Evolutionary conservation across 306 rosid species (phyloP).

Genomic region (Lathyrus aphaca): DNA sequence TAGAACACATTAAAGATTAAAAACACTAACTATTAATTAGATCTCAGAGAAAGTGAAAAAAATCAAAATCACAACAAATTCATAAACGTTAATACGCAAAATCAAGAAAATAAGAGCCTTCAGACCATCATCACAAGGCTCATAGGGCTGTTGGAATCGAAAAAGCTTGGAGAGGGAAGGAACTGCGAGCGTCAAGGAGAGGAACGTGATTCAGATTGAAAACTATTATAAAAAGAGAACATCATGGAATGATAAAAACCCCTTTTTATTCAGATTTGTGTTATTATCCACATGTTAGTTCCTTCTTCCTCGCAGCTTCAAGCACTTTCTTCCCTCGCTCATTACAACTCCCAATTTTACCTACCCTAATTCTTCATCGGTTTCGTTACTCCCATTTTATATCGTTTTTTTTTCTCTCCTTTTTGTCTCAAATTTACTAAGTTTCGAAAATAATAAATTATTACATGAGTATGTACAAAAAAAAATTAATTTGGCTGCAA

Average conservation of each 20-base stretch:
- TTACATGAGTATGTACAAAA: no score
- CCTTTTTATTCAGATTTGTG: slow-evolving; percentile 29
- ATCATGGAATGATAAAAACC: slow-evolving; percentile 33
- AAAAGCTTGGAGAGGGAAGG: neutral
- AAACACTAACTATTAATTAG: no score
- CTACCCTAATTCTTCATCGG: slow-evolving; percentile 1
- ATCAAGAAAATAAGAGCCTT: slow-evolving; percentile 15
- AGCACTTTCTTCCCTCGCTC: neutral
- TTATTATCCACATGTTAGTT: slow-evolving; percentile 33
- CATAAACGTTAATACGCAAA: neutral
- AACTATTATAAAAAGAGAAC: slow-evolving; percentile 35
- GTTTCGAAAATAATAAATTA: no score
- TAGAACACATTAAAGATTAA: no score
- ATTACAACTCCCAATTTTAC: neutral
- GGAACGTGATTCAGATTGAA: slow-evolving; percentile 44
- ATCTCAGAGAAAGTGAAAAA: neutral
- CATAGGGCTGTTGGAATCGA: slow-evolving; percentile 12
- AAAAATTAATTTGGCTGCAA: no score
- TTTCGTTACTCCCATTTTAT: slow-evolving; percentile 1
- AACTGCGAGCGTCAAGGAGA: slow-evolving; percentile 32
- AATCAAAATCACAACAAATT: neutral
- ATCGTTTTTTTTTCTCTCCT: neutral
- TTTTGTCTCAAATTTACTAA: no score
- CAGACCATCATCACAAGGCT: slow-evolving; percentile 43
- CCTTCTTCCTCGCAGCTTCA: slow-evolving; percentile 34